phyloP scores from a whole-genome alignment of 805 yeast species.

The Brettanomyces custersianus region DNA sequence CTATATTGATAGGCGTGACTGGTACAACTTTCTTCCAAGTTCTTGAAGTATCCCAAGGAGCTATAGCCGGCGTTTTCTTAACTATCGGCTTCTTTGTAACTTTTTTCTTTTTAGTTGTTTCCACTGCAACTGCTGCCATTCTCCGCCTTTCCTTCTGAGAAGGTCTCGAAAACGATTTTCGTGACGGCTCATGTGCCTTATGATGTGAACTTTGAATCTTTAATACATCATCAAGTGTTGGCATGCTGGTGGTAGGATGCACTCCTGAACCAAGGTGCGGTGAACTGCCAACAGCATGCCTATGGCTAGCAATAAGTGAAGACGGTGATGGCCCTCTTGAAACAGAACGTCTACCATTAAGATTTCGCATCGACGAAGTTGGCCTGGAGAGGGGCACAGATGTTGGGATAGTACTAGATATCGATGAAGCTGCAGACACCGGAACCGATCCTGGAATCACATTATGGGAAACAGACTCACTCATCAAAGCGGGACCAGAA shows the following conservation, averaged over 20 bases:
- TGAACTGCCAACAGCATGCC: background rate
- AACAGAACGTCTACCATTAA: background rate
- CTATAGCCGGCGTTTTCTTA: background rate
- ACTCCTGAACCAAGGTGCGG: no score
- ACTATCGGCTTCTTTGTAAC: background rate
- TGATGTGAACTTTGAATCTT: no score
- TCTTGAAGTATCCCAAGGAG: constrained; percentile 1
- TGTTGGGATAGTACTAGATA: background rate
- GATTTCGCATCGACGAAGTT: background rate
- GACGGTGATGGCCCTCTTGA: background rate
- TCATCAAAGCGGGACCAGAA: constrained; percentile 1
- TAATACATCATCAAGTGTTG: background rate
- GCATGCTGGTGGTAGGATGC: background rate
- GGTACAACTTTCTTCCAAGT: constrained; percentile 1
- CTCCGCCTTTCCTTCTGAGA: constrained; percentile 15
- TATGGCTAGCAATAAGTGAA: no score
- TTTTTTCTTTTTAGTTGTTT: background rate
- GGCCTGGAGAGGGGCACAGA: background rate
- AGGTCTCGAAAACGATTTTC: background rate
- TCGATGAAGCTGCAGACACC: background rate
- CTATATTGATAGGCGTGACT: background rate
- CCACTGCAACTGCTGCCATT: constrained; percentile 3
- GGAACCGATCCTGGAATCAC: constrained; percentile 3
- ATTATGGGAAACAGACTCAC: background rate
- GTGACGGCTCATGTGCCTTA: background rate